These are phyloP conservation scores for Linum lewisii DNA, from an alignment of 345 rosid species.

Conservation along the genomic window DNA sequence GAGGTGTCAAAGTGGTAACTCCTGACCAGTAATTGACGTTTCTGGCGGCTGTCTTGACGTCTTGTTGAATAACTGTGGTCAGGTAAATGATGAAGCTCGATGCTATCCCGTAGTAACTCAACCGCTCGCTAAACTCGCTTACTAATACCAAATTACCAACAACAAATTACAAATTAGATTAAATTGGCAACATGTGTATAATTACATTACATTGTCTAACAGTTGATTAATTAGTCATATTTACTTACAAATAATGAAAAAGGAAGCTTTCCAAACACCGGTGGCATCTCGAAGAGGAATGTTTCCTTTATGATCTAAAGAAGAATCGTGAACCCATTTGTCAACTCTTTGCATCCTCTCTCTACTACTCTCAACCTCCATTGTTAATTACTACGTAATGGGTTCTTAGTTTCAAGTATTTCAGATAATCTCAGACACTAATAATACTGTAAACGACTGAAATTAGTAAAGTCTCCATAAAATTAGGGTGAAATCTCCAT, in stretches of 20 bases:
- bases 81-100: slow-evolving; percentile 79
- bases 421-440: no score
- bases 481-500: no score
- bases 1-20: slow-evolving; percentile 86
- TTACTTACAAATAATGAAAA: slow-evolving; percentile 47
- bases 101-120: slow-evolving; percentile 81
- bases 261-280: slow-evolving; percentile 63
- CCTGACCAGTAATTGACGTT: slow-evolving; percentile 93
- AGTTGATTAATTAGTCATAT: no score
- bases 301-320: slow-evolving; percentile 45
- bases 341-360: slow-evolving; percentile 17
- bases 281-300: slow-evolving; percentile 49
- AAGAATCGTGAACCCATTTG: slow-evolving; percentile 55
- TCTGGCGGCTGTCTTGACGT: slow-evolving; percentile 67
- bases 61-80: slow-evolving; percentile 72
- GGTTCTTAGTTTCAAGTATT: no score
- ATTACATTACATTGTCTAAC: no score
- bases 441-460: no score
- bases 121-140: slow-evolving; percentile 85
- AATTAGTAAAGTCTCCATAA: no score
- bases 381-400: no score
- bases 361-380: background rate
- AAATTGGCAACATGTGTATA: no score
- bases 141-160: no score
- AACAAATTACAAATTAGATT: no score